Percentiles rank a stretch among this genome's conserved stretches.
These are phyloP conservation scores for Aphanomyces cochlioides DNA, from an alignment of 352 stramenopile species.

Conservation along the genomic window DNA sequence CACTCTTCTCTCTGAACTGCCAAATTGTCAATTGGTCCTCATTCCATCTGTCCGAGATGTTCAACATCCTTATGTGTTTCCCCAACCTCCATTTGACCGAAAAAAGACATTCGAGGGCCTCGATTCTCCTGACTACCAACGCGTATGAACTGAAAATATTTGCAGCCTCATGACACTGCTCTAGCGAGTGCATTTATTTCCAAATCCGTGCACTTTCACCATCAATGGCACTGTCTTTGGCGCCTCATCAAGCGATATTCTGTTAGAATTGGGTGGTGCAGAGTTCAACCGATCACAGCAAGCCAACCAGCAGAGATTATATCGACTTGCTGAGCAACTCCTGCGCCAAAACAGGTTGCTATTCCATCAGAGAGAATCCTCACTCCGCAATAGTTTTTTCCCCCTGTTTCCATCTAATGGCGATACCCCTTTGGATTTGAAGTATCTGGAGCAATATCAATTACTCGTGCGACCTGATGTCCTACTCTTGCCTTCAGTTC, in stretches of 20 bases:
- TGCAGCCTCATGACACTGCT: not conserved
- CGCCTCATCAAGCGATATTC: conserved; percentile 89
- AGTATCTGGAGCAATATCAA: conserved; percentile 87
- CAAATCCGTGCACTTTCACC: conserved; percentile 94
- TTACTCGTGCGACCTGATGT: conserved; percentile 93
- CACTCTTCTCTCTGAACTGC: conserved; percentile 51
- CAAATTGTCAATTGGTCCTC: conserved; percentile 85
- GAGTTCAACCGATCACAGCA: conserved; percentile 54
- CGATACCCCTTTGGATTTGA: conserved; percentile 87
- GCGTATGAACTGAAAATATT: conserved; percentile 30
- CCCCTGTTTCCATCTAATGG: conserved; percentile 71
- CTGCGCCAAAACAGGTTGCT: conserved; percentile 70
- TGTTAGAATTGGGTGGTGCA: conserved; percentile 83
- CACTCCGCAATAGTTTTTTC: conserved; percentile 47
- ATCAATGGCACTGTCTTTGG: conserved; percentile 94
- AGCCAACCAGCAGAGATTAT: conserved; percentile 45
- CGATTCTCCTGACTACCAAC: conserved; percentile 49
- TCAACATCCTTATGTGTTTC: conserved; percentile 92
- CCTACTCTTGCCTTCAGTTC: conserved; percentile 92
- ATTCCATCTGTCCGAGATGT: conserved; percentile 95
- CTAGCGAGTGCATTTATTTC: conserved; percentile 90
- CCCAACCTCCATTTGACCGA: conserved; percentile 91
- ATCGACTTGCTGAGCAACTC: conserved; percentile 74
- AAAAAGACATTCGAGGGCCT: conserved; percentile 76
- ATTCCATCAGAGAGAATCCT: not conserved